Conservation (phyloP, 768 basidiomycete genomes). For the Pulveroboletus ravenelii region DNA sequence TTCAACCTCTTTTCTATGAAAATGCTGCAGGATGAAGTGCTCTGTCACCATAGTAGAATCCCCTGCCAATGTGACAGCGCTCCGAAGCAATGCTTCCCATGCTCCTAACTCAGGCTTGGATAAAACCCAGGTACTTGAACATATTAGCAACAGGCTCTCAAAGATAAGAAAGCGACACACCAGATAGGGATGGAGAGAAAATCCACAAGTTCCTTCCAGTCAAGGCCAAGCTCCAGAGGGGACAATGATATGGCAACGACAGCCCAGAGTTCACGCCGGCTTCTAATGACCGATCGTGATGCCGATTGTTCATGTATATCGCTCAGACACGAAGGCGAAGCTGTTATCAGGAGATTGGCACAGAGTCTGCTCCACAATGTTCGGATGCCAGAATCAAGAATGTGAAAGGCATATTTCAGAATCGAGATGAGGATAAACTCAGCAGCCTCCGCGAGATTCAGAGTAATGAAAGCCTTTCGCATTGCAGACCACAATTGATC, state of each 20-base stretch:
- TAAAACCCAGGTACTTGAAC: slow-evolving; percentile 42
- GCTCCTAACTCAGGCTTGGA: slow-evolving; percentile 36
- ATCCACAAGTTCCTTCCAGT: slow-evolving; percentile 40
- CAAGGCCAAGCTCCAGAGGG: slow-evolving; percentile 18
- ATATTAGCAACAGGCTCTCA: slow-evolving; percentile 2
- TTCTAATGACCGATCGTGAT: slow-evolving; percentile 17
- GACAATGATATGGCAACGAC: slow-evolving; percentile 36
- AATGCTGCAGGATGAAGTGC: slow-evolving; percentile 7
- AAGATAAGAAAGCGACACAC: slow-evolving; percentile 28
- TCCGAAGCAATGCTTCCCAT: slow-evolving; percentile 40
- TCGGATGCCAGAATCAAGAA: slow-evolving; percentile 37
- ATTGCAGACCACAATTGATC: slow-evolving; percentile 48
- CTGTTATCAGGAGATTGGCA: slow-evolving; percentile 40
- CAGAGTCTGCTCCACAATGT: slow-evolving; percentile 48
- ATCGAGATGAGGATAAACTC: slow-evolving; percentile 43
- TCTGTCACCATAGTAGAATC: slow-evolving; percentile 9
- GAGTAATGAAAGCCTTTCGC: slow-evolving; percentile 41
- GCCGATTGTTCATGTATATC: slow-evolving; percentile 27
- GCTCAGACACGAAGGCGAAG: slow-evolving; percentile 37
- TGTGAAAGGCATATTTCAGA: slow-evolving; percentile 39
- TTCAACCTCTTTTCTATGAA: slow-evolving; percentile 14
- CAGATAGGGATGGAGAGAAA: slow-evolving; percentile 47
- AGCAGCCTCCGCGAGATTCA: slow-evolving; percentile 41
- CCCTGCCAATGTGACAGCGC: slow-evolving; percentile 23
- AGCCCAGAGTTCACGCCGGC: slow-evolving; percentile 44